Conservation (phyloP, 805 yeast genomes). For the Candida vartiovaarae region DNA sequence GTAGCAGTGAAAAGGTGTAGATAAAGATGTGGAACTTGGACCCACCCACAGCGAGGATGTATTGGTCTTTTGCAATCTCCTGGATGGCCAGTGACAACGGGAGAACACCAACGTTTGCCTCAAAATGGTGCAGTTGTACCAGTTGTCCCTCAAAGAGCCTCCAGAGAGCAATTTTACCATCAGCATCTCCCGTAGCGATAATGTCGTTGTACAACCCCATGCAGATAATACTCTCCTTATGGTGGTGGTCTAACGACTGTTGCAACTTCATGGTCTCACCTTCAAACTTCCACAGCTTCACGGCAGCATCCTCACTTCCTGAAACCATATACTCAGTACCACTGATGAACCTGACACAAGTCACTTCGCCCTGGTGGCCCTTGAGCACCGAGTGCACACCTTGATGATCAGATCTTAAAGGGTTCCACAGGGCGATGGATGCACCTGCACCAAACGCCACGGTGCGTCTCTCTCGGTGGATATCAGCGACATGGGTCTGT, state of each 20-base stretch:
- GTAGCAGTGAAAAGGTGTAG: conserved; percentile 34
- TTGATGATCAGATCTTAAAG: conserved; percentile 31
- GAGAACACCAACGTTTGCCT: conserved; percentile 39
- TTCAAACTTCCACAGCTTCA: conserved; percentile 51
- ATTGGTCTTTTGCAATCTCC: conserved; percentile 27
- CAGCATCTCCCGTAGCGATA: conserved; percentile 57
- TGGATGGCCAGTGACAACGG: conserved; percentile 36
- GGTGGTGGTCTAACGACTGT: conserved; percentile 37
- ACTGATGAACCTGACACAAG: conserved; percentile 56
- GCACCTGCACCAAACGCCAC: conserved; percentile 71
- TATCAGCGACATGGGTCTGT: conserved; percentile 55
- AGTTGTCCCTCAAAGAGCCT: conserved; percentile 20
- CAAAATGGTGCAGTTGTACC: conserved; percentile 25
- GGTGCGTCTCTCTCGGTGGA: conserved; percentile 27
- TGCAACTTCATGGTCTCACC: conserved; percentile 16
- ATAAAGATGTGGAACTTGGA: conserved; percentile 49
- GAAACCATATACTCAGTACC: conserved; percentile 42
- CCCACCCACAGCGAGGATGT: conserved; percentile 66
- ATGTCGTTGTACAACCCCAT: conserved; percentile 34
- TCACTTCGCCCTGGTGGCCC: conserved; percentile 54
- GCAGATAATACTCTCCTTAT: conserved; percentile 46
- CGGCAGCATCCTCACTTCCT: conserved; percentile 58
- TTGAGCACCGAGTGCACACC: conserved; percentile 55
- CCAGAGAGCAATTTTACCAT: conserved; percentile 55
- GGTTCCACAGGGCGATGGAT: conserved; percentile 65